Conservation (phyloP, 2,329 filamentous ascomycete species). For the Hirsutella minnesotensis region DNA sequence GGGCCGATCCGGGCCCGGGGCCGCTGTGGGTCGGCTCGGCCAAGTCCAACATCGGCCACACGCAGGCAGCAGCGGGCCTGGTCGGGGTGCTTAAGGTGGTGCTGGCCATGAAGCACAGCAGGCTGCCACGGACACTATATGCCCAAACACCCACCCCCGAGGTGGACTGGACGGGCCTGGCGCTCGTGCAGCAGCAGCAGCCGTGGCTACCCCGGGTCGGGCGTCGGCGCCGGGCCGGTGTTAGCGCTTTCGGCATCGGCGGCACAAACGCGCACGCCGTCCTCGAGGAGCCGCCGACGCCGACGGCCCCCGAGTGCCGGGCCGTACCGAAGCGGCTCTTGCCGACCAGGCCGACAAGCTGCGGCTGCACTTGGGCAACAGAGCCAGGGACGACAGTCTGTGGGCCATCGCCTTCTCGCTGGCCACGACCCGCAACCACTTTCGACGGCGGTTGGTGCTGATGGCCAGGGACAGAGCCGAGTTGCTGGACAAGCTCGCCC, state of each 20-base stretch:
- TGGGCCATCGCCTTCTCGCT: slow-evolving; percentile 5
- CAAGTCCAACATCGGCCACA: slow-evolving; percentile 56
- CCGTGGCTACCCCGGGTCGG: slow-evolving; percentile 5
- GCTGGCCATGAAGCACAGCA: slow-evolving; percentile 4
- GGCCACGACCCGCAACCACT: slow-evolving; percentile 5
- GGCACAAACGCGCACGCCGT: slow-evolving; percentile 35
- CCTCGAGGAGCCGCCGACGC: slow-evolving; percentile 9
- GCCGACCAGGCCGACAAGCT: slow-evolving; percentile 6
- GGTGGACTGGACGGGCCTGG: slow-evolving; percentile 6
- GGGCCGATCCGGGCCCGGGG: too few relatives aligned
- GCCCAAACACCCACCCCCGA: slow-evolving; percentile 4
- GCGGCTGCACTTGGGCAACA: background rate
- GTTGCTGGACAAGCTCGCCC: slow-evolving; percentile 5
- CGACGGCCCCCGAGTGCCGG: background rate
- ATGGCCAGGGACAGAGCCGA: slow-evolving; percentile 2
- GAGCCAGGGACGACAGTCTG: background rate
- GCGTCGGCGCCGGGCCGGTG: slow-evolving; percentile 25
- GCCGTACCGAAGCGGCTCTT: slow-evolving; percentile 3
- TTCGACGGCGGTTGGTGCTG: slow-evolving; percentile 2
- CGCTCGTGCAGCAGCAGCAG: slow-evolving; percentile 1
- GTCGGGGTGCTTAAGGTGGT: slow-evolving; percentile 47
- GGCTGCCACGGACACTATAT: slow-evolving; percentile 26
- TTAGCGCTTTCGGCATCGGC: slow-evolving; percentile 38
- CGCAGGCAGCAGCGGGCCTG: slow-evolving; percentile 47
- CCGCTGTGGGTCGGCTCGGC: slow-evolving; percentile 31